Conservation (phyloP, 345 rosid genomes). For the Corchorus olitorius region DNA sequence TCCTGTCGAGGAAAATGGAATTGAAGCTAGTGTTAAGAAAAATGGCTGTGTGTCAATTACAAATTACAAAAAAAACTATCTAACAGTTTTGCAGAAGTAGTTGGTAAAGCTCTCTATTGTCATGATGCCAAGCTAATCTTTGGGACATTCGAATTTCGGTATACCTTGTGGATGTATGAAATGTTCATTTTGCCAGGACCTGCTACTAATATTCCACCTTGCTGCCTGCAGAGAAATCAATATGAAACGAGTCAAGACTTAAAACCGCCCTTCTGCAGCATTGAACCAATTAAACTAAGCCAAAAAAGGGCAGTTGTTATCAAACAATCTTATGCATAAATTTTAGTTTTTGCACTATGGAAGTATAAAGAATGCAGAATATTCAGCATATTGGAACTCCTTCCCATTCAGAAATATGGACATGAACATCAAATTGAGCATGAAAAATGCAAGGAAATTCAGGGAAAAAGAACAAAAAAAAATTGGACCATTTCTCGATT, state of each 20-base stretch:
- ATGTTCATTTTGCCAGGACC: conserved; percentile 84
- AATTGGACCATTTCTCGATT: no score
- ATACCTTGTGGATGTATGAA: conserved; percentile 81
- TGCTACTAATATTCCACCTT: conserved; percentile 91
- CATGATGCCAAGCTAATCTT: background rate
- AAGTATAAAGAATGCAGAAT: no score
- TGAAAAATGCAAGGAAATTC: no score
- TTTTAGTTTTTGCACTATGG: no score
- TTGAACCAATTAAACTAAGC: background rate
- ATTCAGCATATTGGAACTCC: no score
- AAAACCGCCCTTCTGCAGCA: background rate
- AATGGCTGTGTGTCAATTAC: background rate
- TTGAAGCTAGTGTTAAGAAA: background rate
- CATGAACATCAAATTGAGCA: no score
- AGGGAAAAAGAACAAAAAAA: no score
- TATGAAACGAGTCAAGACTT: conserved; percentile 1
- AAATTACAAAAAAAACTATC: background rate
- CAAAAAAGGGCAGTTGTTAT: background rate
- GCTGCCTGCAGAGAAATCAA: conserved; percentile 62
- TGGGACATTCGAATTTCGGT: background rate
- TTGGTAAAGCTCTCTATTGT: background rate
- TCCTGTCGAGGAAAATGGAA: conserved; percentile 54
- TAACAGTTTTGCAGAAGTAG: background rate
- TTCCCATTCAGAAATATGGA: no score
- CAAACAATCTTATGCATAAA: conserved; percentile 1